A percentile compares a stretch with the other conserved stretches of the same genome.
These are phyloP conservation scores for Mycena alexandri DNA, from an alignment of 768 basidiomycete species.

Conservation along the genomic window DNA sequence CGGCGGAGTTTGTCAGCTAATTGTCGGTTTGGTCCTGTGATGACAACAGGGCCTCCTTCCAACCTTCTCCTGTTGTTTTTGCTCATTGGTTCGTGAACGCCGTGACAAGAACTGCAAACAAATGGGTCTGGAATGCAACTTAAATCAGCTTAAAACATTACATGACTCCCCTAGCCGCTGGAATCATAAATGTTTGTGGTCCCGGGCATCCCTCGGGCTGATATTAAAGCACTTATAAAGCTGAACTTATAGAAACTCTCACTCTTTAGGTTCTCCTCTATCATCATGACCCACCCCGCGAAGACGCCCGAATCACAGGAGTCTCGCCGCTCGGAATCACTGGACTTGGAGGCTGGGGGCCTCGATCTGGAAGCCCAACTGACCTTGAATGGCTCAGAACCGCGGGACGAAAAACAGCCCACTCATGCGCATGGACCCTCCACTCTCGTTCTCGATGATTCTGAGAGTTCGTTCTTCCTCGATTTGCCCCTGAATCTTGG, in stretches of 20 bases:
- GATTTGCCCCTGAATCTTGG: background rate
- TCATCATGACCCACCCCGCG: background rate
- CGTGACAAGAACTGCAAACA: too few species aligned
- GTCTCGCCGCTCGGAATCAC: too few species aligned
- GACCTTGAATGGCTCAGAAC: background rate
- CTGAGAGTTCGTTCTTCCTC: slow-evolving; percentile 12
- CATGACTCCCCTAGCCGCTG: too few species aligned
- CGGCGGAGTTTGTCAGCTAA: too few species aligned
- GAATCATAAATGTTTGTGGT: too few species aligned
- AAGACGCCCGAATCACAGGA: background rate
- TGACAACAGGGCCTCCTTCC: too few species aligned
- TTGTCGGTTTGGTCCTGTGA: too few species aligned
- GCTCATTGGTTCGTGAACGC: too few species aligned
- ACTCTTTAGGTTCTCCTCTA: too few species aligned
- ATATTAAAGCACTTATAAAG: slow-evolving; percentile 10
- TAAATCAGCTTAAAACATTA: too few species aligned
- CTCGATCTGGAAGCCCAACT: slow-evolving; percentile 23
- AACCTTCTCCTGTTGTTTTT: too few species aligned
- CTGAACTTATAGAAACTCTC: background rate
- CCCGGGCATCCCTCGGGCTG: slow-evolving; percentile 21
- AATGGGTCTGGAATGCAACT: too few species aligned
- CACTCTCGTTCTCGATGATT: slow-evolving; percentile 23
- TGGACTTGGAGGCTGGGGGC: slow-evolving; percentile 19
- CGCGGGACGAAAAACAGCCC: background rate
- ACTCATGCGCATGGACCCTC: background rate